Percentiles rank a stretch among this genome's conserved stretches.
Evolutionary conservation across 345 rosid genomes (phyloP).

Genomic region (Ricinus communis): DNA sequence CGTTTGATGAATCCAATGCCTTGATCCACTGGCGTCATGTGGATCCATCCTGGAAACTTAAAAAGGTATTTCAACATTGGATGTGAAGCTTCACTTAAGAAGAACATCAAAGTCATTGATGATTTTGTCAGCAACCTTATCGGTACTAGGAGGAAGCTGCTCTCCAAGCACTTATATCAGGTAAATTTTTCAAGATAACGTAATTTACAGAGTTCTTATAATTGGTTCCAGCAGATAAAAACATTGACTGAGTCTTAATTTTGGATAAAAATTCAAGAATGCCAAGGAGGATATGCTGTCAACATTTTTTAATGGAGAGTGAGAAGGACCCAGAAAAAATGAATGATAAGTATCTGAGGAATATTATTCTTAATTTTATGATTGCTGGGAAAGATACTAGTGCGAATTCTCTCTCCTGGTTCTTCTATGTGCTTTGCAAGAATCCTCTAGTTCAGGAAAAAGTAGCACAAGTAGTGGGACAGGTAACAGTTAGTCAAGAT

Average conservation of each 20-base stretch:
- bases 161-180: constrained; percentile 14
- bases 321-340: constrained; percentile 55
- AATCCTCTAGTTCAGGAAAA: constrained; percentile 70
- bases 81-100: constrained; percentile 50
- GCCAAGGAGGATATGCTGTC: constrained; percentile 66
- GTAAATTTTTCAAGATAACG: constrained; percentile 26
- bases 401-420: constrained; percentile 64
- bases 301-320: constrained; percentile 55
- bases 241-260: too few species aligned
- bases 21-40: constrained; percentile 46
- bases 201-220: neutral
- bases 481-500: constrained; percentile 31
- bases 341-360: constrained; percentile 63
- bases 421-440: constrained; percentile 73
- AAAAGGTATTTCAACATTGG: constrained; percentile 56
- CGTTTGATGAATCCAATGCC: constrained; percentile 68
- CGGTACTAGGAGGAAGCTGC: constrained; percentile 43
- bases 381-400: constrained; percentile 73
- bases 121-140: constrained; percentile 53
- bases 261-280: constrained; percentile 30
- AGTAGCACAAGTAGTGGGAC: constrained; percentile 49
- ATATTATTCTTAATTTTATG: constrained; percentile 65
- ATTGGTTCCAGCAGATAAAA: neutral
- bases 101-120: constrained; percentile 43
- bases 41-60: constrained; percentile 71